Percentiles rank a stretch among this genome's conserved stretches.
Evolutionary conservation across 2,329 filamentous ascomycete genomes (phyloP).

Genomic region (Emmonsia crescens): DNA sequence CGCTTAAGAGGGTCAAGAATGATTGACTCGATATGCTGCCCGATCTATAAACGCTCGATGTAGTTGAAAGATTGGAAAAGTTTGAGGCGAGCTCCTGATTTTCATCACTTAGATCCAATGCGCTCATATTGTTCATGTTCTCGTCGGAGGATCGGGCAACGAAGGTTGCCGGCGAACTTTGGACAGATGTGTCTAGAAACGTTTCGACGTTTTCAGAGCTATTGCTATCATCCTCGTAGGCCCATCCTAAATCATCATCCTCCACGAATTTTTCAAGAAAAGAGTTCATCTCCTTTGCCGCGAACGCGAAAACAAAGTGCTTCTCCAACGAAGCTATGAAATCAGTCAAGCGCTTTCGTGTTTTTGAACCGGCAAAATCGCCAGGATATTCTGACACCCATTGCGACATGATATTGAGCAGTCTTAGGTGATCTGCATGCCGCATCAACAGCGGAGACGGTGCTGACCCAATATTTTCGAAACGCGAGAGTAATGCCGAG

Average conservation of each 20-base stretch:
- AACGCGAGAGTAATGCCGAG: slow-evolving; percentile 50
- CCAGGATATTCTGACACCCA: slow-evolving; percentile 88
- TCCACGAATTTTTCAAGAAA: slow-evolving; percentile 65
- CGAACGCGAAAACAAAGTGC: slow-evolving; percentile 71
- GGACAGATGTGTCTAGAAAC: slow-evolving; percentile 31
- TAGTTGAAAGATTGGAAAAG: slow-evolving; percentile 30
- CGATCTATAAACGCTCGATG: slow-evolving; percentile 30
- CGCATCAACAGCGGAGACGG: slow-evolving; percentile 64
- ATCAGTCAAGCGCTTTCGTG: slow-evolving; percentile 58
- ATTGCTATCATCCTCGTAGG: slow-evolving; percentile 60
- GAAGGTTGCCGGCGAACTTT: slow-evolving; percentile 29
- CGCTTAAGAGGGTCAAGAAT: slow-evolving; percentile 27
- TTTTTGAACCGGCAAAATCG: slow-evolving; percentile 74
- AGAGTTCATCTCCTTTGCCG: slow-evolving; percentile 73
- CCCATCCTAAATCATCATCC: slow-evolving; percentile 90
- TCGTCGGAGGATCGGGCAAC: slow-evolving; percentile 22
- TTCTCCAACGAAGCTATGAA: slow-evolving; percentile 66
- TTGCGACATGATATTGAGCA: slow-evolving; percentile 71
- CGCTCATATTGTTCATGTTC: slow-evolving; percentile 28
- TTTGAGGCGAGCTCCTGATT: slow-evolving; percentile 28
- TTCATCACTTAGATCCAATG: slow-evolving; percentile 30
- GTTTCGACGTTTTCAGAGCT: slow-evolving; percentile 31
- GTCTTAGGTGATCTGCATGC: slow-evolving; percentile 69
- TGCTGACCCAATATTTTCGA: slow-evolving; percentile 64
- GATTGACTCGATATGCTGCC: slow-evolving; percentile 33